These are phyloP conservation scores for Termitomyces sp. DNA, from an alignment of 768 basidiomycete species.

Conservation along the genomic window DNA sequence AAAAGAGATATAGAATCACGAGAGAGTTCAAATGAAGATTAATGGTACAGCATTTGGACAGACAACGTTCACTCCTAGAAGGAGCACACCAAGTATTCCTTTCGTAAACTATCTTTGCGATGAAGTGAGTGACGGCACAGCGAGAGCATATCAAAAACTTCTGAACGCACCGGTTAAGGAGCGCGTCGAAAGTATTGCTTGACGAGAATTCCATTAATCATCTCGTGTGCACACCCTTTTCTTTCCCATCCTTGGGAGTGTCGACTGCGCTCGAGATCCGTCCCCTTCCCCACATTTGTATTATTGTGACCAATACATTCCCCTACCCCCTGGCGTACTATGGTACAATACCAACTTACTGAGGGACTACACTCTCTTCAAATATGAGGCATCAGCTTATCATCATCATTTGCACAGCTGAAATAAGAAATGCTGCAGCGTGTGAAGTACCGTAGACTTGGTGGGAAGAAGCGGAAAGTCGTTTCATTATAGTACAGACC, in stretches of 20 bases:
- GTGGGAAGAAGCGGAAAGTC: no score
- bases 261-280: slow-evolving; percentile 20
- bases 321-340: slow-evolving; percentile 26
- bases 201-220: slow-evolving; percentile 38
- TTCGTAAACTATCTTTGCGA: background rate
- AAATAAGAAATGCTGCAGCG: slow-evolving; percentile 45
- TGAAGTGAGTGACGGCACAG: background rate
- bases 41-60: no score
- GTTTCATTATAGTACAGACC: slow-evolving; percentile 44
- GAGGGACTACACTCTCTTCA: slow-evolving; percentile 34
- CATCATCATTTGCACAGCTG: slow-evolving; percentile 39
- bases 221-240: slow-evolving; percentile 30
- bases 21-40: background rate
- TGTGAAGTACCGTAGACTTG: slow-evolving; percentile 34
- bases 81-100: background rate
- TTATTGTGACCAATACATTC: slow-evolving; percentile 31
- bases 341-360: slow-evolving; percentile 29
- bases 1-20: background rate
- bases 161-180: background rate
- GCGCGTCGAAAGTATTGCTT: slow-evolving; percentile 39
- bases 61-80: no score
- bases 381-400: slow-evolving; percentile 28
- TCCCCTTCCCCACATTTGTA: slow-evolving; percentile 34
- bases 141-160: background rate
- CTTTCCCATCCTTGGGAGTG: slow-evolving; percentile 22